These are phyloP conservation scores for Sporothrix globosa DNA, from an alignment of 2,329 filamentous ascomycete genomes.

Conservation along the genomic window DNA sequence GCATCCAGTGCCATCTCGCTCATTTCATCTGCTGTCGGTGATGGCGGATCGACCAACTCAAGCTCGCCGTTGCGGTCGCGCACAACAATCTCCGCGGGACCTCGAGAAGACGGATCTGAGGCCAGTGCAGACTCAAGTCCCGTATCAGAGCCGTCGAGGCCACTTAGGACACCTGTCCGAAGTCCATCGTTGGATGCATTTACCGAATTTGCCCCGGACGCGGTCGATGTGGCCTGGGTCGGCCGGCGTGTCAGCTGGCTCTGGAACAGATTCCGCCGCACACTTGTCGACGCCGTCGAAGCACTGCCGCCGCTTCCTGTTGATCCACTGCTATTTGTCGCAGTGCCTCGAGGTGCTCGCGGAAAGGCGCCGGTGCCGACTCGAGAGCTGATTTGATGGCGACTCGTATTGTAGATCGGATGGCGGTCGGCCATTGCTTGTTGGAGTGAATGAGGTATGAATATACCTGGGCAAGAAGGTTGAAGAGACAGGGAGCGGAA, in stretches of 20 bases:
- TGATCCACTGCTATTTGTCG: neutral
- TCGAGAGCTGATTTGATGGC: conserved; percentile 29
- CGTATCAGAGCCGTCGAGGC: neutral
- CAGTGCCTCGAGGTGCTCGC: neutral
- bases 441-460: neutral
- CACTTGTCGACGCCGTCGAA: conserved; percentile 38
- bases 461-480: neutral
- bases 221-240: conserved; percentile 48
- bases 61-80: conserved; percentile 66
- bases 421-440: conserved; percentile 36
- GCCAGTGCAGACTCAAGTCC: neutral
- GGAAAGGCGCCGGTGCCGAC: conserved; percentile 30
- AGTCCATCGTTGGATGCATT: neutral
- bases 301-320: neutral
- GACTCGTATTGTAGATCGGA: conserved; percentile 14
- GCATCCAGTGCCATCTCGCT: conserved; percentile 62
- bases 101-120: neutral
- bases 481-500: neutral
- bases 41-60: conserved; percentile 61
- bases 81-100: conserved; percentile 59
- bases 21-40: conserved; percentile 57
- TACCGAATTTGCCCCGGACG: conserved; percentile 47
- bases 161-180: neutral
- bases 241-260: conserved; percentile 61
- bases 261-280: conserved; percentile 63